Evolutionary conservation across 2,329 filamentous ascomycete genomes (phyloP).

Genomic region (Colletotrichum spaethianum): DNA sequence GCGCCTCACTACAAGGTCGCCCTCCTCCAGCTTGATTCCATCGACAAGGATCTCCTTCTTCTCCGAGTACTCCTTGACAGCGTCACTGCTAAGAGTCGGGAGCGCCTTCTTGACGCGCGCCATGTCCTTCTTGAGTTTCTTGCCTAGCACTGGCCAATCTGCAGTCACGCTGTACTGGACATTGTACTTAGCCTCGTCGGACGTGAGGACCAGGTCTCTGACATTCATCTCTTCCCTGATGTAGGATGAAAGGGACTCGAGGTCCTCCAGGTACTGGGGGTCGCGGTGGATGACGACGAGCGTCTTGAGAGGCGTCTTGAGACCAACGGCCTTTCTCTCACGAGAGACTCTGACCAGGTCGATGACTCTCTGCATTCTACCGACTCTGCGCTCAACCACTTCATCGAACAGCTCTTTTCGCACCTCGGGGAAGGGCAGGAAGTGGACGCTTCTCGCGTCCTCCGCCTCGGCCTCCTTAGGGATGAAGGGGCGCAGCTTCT

Average conservation of each 20-base stretch:
- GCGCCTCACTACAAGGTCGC: conserved; percentile 87
- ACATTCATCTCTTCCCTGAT: conserved; percentile 94
- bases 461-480: conserved; percentile 76
- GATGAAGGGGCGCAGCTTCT: conserved; percentile 85
- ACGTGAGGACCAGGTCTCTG: conserved; percentile 85
- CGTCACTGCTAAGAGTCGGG: conserved; percentile 81
- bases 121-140: conserved; percentile 97
- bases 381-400: conserved; percentile 87
- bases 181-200: conserved; percentile 90
- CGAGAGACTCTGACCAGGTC: conserved; percentile 89
- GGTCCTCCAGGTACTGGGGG: conserved; percentile 85
- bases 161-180: conserved; percentile 92
- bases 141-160: conserved; percentile 94
- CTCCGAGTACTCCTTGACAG: conserved; percentile 84
- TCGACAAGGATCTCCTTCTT: conserved; percentile 85
- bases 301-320: conserved; percentile 93
- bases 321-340: conserved; percentile 85
- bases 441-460: conserved; percentile 91
- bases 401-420: conserved; percentile 89
- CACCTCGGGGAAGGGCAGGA: conserved; percentile 90
- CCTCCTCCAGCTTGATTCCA: conserved; percentile 85
- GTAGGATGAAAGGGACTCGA: conserved; percentile 88
- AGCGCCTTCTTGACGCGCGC: conserved; percentile 92
- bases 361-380: conserved; percentile 95
- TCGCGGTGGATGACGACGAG: conserved; percentile 91